phyloP scores from a whole-genome alignment of 768 basidiomycete species.

The Pleurotus sapidus region DNA sequence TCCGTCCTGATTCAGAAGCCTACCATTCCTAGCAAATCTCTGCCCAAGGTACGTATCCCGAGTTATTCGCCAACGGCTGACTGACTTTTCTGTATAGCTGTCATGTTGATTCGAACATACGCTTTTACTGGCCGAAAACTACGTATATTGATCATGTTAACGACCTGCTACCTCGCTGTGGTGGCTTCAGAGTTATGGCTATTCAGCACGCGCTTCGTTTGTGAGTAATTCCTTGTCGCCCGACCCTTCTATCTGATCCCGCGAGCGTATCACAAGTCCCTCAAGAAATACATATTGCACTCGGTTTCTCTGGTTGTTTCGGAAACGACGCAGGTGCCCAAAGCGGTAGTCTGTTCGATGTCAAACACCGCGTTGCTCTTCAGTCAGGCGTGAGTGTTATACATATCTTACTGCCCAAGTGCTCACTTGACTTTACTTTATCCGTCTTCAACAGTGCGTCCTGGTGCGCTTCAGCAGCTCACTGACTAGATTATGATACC shows the following conservation, averaged over 20 bases:
- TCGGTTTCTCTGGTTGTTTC: constrained; percentile 10
- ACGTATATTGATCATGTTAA: constrained; percentile 9
- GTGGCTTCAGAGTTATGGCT: constrained; percentile 19
- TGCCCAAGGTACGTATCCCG: constrained; percentile 14
- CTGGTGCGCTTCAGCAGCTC: not conserved
- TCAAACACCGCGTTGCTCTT: not conserved
- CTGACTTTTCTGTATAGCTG: constrained; percentile 12
- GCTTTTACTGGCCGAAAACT: constrained; percentile 22
- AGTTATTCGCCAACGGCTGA: not conserved
- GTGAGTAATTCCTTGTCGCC: constrained; percentile 9
- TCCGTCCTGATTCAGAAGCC: not conserved
- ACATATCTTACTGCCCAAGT: not conserved
- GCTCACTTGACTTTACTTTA: not conserved
- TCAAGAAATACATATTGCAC: constrained; percentile 5
- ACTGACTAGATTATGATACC: no score
- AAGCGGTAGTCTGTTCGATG: not conserved
- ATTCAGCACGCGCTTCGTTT: constrained; percentile 14
- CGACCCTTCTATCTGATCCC: no score
- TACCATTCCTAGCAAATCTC: constrained; percentile 13
- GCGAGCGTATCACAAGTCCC: constrained; percentile 1
- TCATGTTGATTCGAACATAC: constrained; percentile 21
- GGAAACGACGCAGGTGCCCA: constrained; percentile 10
- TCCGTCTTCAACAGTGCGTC: constrained; percentile 7
- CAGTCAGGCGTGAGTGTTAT: constrained; percentile 10
- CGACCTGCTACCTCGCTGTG: constrained; percentile 13